phyloP scores from a whole-genome alignment of 371 early-diverging fungal genomes.

The Rhizopus arrhizus region DNA sequence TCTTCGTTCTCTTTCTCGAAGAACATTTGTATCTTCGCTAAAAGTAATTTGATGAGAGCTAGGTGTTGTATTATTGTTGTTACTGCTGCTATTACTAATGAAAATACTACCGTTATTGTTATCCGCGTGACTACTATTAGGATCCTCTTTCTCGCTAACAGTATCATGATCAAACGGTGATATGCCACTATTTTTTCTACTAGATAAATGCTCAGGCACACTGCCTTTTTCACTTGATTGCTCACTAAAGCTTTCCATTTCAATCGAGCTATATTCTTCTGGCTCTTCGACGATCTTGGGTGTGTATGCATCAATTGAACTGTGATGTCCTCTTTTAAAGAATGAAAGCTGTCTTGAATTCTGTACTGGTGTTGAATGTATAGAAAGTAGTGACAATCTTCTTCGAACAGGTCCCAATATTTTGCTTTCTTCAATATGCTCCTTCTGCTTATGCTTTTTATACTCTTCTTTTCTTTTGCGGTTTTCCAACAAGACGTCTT shows the following conservation, averaged over 20 bases:
- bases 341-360: conserved; percentile 5
- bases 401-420: conserved; percentile 27
- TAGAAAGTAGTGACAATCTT: conserved; percentile 31
- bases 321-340: background rate
- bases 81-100: background rate
- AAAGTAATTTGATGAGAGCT: conserved; percentile 31
- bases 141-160: background rate
- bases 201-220: background rate
- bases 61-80: background rate
- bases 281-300: background rate
- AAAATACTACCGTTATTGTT: background rate
- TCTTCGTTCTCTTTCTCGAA: conserved; percentile 26
- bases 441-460: conserved; percentile 15
- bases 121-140: background rate
- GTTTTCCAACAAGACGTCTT: conserved; percentile 35
- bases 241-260: conserved; percentile 5
- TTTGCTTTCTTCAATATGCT: conserved; percentile 10
- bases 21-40: conserved; percentile 30
- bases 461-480: conserved; percentile 33
- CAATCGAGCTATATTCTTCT: conserved; percentile 11
- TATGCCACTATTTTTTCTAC: conserved; percentile 3
- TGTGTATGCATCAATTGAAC: background rate
- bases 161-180: background rate
- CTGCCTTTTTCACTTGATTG: background rate
- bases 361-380: conserved; percentile 25